These are phyloP conservation scores for Suillus discolor DNA, from an alignment of 768 basidiomycete genomes.

Conservation along the genomic window DNA sequence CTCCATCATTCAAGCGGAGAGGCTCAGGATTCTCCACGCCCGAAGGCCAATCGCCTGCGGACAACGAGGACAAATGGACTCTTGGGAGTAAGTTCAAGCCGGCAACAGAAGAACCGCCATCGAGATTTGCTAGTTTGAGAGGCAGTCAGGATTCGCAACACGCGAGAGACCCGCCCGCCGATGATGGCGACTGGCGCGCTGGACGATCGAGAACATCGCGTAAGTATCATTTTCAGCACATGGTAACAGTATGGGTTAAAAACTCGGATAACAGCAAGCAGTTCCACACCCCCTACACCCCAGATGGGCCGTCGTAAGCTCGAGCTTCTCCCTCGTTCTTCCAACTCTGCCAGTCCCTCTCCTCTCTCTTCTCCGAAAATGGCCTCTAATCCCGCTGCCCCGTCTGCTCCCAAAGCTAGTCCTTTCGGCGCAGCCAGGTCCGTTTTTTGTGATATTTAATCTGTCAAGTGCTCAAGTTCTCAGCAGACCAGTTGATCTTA, in stretches of 20 bases:
- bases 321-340: constrained; percentile 82
- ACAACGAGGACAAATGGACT: constrained; percentile 78
- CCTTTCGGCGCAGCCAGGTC: constrained; percentile 91
- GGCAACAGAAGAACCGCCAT: constrained; percentile 42
- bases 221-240: constrained; percentile 38
- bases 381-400: constrained; percentile 42
- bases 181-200: constrained; percentile 77
- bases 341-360: constrained; percentile 67
- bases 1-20: constrained; percentile 53
- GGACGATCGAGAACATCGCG: constrained; percentile 59
- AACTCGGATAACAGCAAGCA: constrained; percentile 48
- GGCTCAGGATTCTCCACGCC: constrained; percentile 56
- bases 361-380: constrained; percentile 83
- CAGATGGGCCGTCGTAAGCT: constrained; percentile 79
- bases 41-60: constrained; percentile 54
- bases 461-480: constrained; percentile 13
- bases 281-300: constrained; percentile 81
- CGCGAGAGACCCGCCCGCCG: constrained; percentile 46
- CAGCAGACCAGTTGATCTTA: constrained; percentile 82
- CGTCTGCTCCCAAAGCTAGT: constrained; percentile 52
- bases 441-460: constrained; percentile 23
- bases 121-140: constrained; percentile 49
- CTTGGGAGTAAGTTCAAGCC: constrained; percentile 78
- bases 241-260: constrained; percentile 18
- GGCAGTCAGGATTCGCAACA: constrained; percentile 58